Conservation (phyloP, 176 grass and related monocot genomes). For the Oryza longistaminata region DNA sequence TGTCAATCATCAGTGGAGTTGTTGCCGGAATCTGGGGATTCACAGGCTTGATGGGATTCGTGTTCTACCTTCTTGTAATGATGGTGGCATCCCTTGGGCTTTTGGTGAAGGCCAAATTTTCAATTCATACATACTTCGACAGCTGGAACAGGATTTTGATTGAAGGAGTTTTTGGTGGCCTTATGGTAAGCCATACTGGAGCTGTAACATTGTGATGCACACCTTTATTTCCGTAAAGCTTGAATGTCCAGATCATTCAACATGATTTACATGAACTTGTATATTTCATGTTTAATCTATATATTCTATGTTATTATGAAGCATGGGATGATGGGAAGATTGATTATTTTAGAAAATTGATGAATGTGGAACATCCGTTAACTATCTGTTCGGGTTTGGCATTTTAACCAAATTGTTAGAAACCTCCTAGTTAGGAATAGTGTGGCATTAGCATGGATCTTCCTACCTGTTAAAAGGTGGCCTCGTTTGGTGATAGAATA, state of each 20-base stretch:
- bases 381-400: neutral
- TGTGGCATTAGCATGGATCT: neutral
- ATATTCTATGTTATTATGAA: neutral
- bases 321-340: neutral
- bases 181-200: constrained; percentile 66
- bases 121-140: constrained; percentile 69
- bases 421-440: neutral
- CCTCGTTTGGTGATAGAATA: neutral
- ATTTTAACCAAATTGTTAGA: neutral
- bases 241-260: neutral
- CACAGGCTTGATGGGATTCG: constrained; percentile 70
- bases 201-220: neutral
- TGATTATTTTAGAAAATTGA: neutral
- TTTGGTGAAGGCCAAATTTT: constrained; percentile 73
- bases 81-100: constrained; percentile 55
- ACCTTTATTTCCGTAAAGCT: constrained; percentile 14
- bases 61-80: constrained; percentile 89
- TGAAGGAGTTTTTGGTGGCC: constrained; percentile 81
- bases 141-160: constrained; percentile 81
- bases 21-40: constrained; percentile 87
- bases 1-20: constrained; percentile 90
- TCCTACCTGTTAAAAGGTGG: neutral
- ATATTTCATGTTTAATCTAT: neutral
- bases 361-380: neutral
- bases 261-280: neutral